Evolutionary conservation across 495 filamentous ascomycete species (phyloP).

Genomic region (Alectoria sarmentosa): DNA sequence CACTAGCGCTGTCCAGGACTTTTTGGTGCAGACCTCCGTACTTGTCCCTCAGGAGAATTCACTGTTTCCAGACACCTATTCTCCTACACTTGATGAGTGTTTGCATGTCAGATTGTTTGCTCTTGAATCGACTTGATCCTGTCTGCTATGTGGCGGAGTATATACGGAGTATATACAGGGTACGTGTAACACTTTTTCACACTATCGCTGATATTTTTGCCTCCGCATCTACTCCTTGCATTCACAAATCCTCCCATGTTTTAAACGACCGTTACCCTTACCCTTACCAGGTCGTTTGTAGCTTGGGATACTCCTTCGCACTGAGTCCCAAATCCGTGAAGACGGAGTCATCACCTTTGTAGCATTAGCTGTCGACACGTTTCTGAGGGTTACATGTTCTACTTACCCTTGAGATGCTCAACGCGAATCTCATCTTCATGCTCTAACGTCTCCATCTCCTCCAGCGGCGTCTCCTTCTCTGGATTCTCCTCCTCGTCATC

Average conservation of each 20-base stretch:
- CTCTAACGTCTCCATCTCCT: slow-evolving; percentile 54
- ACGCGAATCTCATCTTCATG: slow-evolving; percentile 56
- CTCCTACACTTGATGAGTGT: too few species aligned
- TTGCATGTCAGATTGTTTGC: too few species aligned
- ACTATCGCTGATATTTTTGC: neutral
- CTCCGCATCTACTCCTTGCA: neutral
- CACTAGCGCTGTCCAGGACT: too few species aligned
- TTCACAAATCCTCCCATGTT: neutral
- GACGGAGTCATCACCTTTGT: slow-evolving; percentile 43
- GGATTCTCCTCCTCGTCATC: slow-evolving; percentile 46
- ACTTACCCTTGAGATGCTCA: slow-evolving; percentile 46
- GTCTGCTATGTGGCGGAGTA: neutral
- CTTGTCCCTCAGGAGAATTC: too few species aligned
- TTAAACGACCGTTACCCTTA: neutral
- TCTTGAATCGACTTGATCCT: neutral
- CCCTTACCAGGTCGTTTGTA: slow-evolving; percentile 45
- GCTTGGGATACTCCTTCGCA: slow-evolving; percentile 43
- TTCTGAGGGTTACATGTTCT: neutral
- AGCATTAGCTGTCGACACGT: neutral
- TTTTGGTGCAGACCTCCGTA: too few species aligned
- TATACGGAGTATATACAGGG: neutral
- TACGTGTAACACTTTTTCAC: neutral
- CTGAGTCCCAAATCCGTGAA: slow-evolving; percentile 47
- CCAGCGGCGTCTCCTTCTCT: slow-evolving; percentile 51
- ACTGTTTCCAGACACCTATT: too few species aligned